Evolutionary conservation across 345 rosid species (phyloP), one percentile per base, ranked within the genome.

Genomic region (Pistacia integerrima): DNA sequence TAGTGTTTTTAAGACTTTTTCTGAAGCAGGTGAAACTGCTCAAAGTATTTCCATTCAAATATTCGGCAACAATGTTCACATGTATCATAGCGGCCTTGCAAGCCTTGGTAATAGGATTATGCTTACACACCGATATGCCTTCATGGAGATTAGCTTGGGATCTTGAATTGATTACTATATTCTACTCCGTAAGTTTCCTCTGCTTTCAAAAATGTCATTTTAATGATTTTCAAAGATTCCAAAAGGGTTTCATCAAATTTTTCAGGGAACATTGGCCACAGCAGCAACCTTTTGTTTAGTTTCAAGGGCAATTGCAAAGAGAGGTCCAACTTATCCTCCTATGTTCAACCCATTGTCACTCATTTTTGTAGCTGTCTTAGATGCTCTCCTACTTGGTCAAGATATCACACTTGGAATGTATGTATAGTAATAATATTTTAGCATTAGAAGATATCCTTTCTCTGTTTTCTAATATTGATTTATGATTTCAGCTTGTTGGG

Each of bases 311-410:
- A 70, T 87, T n/a, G 38, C 81, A 14, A 82, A 64, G 35, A 81
- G 82, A 66, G 92, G 90, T 25, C 92, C 89, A 5, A 81, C 85
- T 64, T 89, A 82, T 67, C 87, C 90, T 8, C 41, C 92, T 0
- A 89, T 88, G 90, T 89, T 89, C 78, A 87, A 85, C 30, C 92
- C 90, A 0, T 63, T 89, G 56, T 51, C 84, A 3, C 77, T 87
- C 3, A 74, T 87, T 22, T 87, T 89, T 56, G 80, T 85, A n/a
- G 67, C 84, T 18, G 11, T 89, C 10, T 77, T 78, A 12, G 88
- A 82, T 51, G 82, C 86, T 68, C 71, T 85, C 8, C 0, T 88
- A 18, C 78, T 88, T 3, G 85, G 86, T 16, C 59, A 74, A n/a
- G 48, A 67, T 0, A 79, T 88, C 73, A 72, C 69, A 20, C 70